These are phyloP conservation scores for Harringtonia aguacate DNA, from an alignment of 2,329 filamentous ascomycete species.

Conservation along the genomic window DNA sequence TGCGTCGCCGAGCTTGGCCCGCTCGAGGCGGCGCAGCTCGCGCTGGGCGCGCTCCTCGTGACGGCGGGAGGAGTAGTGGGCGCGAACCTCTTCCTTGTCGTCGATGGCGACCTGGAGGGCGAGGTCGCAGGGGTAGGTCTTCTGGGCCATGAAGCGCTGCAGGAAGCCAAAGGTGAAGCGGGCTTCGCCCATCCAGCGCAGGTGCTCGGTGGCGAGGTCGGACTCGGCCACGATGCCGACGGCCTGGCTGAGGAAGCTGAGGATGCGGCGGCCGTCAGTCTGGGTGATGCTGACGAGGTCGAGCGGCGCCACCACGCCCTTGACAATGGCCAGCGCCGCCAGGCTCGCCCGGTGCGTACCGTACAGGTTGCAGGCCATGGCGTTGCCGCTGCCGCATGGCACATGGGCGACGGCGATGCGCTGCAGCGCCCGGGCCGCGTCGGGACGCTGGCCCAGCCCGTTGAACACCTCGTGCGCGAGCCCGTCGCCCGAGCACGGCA, in stretches of 20 bases:
- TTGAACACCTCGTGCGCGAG: slow-evolving; percentile 92
- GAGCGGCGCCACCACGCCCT: slow-evolving; percentile 72
- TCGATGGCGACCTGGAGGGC: slow-evolving; percentile 74
- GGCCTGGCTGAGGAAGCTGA: slow-evolving; percentile 87
- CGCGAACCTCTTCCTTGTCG: slow-evolving; percentile 62
- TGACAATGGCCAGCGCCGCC: slow-evolving; percentile 75
- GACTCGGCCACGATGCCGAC: slow-evolving; percentile 84
- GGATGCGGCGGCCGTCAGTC: slow-evolving; percentile 54
- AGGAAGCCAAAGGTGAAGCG: slow-evolving; percentile 81
- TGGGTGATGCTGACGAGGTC: slow-evolving; percentile 87
- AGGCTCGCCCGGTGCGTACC: slow-evolving; percentile 66
- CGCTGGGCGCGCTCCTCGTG: slow-evolving; percentile 3
- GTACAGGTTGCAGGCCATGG: slow-evolving; percentile 80
- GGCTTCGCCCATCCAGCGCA: slow-evolving; percentile 84
- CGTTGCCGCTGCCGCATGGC: slow-evolving; percentile 90
- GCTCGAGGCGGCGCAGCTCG: slow-evolving; percentile 1
- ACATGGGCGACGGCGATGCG: slow-evolving; percentile 77
- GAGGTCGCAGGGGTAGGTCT: slow-evolving; percentile 79
- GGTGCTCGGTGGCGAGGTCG: slow-evolving; percentile 79
- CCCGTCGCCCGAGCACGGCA: slow-evolving; percentile 87
- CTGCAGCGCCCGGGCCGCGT: slow-evolving; percentile 63
- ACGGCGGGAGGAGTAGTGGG: slow-evolving; percentile 44
- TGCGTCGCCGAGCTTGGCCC: background rate
- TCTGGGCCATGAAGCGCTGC: slow-evolving; percentile 63
- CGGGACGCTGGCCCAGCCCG: slow-evolving; percentile 65